Evolutionary conservation across 352 stramenopile genomes (phyloP).

Genomic region (Pythium sukuiense): DNA sequence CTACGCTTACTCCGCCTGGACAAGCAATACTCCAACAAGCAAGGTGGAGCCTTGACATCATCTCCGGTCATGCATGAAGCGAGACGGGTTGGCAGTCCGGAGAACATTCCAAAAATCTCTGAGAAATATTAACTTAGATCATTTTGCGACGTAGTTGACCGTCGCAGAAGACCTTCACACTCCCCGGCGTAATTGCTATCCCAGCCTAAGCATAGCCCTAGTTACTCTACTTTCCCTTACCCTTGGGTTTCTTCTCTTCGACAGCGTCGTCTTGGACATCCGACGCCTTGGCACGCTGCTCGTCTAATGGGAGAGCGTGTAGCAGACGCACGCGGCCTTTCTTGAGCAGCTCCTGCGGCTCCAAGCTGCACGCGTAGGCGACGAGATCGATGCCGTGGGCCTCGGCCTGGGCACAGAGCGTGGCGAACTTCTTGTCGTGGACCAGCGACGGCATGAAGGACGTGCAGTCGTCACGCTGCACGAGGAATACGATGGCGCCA

Average conservation of each 20-base stretch:
- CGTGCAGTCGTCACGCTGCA: constrained; percentile 77
- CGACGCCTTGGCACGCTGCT: not conserved
- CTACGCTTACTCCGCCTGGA: too few species aligned
- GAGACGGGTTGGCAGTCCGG: too few species aligned
- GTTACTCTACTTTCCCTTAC: not conserved
- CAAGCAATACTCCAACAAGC: too few species aligned
- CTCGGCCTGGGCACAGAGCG: constrained; percentile 51
- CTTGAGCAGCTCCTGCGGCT: constrained; percentile 38
- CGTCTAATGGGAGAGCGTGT: constrained; percentile 34
- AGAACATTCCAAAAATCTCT: too few species aligned
- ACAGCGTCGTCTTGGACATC: not conserved
- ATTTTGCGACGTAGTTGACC: too few species aligned
- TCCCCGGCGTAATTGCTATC: too few species aligned
- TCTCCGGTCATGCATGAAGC: too few species aligned
- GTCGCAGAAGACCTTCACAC: too few species aligned
- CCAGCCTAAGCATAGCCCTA: too few species aligned
- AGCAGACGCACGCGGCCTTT: constrained; percentile 45
- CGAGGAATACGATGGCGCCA: constrained; percentile 68
- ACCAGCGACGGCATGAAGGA: constrained; percentile 62
- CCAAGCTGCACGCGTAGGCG: constrained; percentile 55
- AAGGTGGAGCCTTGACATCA: too few species aligned
- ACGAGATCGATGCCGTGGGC: constrained; percentile 58
- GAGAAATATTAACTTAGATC: too few species aligned
- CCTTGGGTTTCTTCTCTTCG: constrained; percentile 1
- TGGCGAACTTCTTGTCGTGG: constrained; percentile 68